These are phyloP conservation scores for Russula griseocarnosa DNA, from an alignment of 768 basidiomycete genomes.

Conservation along the genomic window DNA sequence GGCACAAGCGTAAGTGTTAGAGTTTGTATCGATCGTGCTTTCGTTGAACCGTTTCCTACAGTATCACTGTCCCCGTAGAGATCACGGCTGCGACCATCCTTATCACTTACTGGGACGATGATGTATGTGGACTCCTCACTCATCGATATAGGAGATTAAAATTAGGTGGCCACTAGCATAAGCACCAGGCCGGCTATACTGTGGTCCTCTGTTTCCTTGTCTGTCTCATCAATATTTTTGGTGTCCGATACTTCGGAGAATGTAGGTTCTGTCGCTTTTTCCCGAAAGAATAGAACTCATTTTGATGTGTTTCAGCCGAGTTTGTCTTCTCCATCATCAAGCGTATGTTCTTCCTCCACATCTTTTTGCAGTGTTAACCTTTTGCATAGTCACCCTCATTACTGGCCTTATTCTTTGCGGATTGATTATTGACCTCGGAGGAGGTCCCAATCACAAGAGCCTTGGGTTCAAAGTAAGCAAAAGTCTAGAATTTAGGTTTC, in stretches of 20 bases:
- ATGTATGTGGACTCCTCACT: constrained; percentile 39
- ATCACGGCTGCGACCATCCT: constrained; percentile 68
- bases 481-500: background rate
- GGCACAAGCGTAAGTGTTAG: constrained; percentile 35
- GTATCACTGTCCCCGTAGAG: constrained; percentile 67
- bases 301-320: constrained; percentile 41
- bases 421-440: constrained; percentile 73
- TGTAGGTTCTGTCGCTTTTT: constrained; percentile 11
- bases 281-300: background rate
- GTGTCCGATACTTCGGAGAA: constrained; percentile 71
- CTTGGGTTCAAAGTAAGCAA: constrained; percentile 60
- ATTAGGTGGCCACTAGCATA: constrained; percentile 34
- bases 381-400: constrained; percentile 49
- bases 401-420: constrained; percentile 57
- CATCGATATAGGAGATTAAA: background rate
- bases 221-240: constrained; percentile 62
- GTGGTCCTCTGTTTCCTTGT: constrained; percentile 55
- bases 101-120: constrained; percentile 66
- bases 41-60: background rate
- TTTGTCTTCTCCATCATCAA: constrained; percentile 66
- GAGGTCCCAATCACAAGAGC: constrained; percentile 62
- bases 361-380: constrained; percentile 25
- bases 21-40: background rate
- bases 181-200: constrained; percentile 54
- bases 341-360: constrained; percentile 37